These are phyloP conservation scores for Panellus pusillus DNA, from an alignment of 768 basidiomycete genomes.

Conservation along the genomic window DNA sequence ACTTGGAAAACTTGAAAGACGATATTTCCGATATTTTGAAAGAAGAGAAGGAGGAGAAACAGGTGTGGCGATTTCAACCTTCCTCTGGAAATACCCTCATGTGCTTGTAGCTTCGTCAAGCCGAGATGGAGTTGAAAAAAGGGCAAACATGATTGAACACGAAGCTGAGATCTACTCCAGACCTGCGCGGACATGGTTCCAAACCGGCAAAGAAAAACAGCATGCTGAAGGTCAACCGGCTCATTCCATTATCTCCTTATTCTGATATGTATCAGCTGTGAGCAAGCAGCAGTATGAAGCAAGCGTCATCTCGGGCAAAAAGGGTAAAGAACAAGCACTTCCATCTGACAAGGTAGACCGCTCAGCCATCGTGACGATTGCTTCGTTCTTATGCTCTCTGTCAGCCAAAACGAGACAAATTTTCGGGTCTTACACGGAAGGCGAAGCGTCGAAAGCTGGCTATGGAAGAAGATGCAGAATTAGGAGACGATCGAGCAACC, in stretches of 20 bases:
- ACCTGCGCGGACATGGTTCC: constrained; percentile 99
- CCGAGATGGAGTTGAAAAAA: constrained; percentile 95
- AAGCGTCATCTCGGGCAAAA: constrained; percentile 40
- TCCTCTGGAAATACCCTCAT: constrained; percentile 12
- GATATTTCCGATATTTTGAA: constrained; percentile 79
- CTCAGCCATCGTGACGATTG: not conserved
- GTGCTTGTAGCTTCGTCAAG: constrained; percentile 65
- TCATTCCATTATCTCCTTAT: not conserved
- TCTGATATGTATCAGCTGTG: constrained; percentile 45
- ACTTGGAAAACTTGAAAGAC: constrained; percentile 65
- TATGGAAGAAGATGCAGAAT: constrained; percentile 73
- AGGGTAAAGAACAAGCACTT: constrained; percentile 39
- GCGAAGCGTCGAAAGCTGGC: constrained; percentile 88
- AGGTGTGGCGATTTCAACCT: constrained; percentile 44
- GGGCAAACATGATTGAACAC: constrained; percentile 93
- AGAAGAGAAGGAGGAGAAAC: constrained; percentile 96
- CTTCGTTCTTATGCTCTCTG: constrained; percentile 7
- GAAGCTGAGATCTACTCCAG: constrained; percentile 89
- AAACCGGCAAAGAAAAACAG: constrained; percentile 79
- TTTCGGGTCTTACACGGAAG: constrained; percentile 82
- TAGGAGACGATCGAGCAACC: constrained; percentile 52
- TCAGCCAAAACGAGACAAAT: constrained; percentile 76
- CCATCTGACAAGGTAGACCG: constrained; percentile 40
- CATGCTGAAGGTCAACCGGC: constrained; percentile 66
- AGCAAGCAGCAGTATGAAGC: constrained; percentile 77